Conservation (phyloP, 2,329 filamentous ascomycete genomes). For the Hypoxylon sp. region DNA sequence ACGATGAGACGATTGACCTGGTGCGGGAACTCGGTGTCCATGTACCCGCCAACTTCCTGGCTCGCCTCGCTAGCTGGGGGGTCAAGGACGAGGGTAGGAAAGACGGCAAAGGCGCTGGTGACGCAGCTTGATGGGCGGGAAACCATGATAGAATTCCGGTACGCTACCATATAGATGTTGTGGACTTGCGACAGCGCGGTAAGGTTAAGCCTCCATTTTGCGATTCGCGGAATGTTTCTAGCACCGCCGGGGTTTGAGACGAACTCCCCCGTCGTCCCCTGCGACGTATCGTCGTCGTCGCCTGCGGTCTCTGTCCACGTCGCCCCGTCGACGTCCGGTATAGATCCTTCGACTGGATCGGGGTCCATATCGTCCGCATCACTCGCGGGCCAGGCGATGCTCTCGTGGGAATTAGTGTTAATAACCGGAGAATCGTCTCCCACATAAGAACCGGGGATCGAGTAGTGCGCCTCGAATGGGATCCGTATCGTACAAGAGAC, state of each 20-base stretch:
- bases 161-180: conserved; percentile 71
- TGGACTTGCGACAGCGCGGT: conserved; percentile 65
- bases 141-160: conserved; percentile 63
- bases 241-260: too few relatives aligned
- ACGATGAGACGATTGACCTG: conserved; percentile 74
- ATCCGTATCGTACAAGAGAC: conserved; percentile 25
- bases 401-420: too few relatives aligned
- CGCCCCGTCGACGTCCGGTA: too few relatives aligned
- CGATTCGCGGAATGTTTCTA: conserved; percentile 42
- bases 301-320: too few relatives aligned
- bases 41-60: conserved; percentile 56
- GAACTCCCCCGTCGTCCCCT: too few relatives aligned
- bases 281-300: conserved; percentile 2
- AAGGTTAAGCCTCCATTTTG: conserved; percentile 61
- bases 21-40: conserved; percentile 63
- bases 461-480: conserved; percentile 23
- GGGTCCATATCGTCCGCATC: conserved; percentile 4
- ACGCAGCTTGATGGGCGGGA: conserved; percentile 58
- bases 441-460: too few relatives aligned
- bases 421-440: too few relatives aligned
- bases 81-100: conserved; percentile 60
- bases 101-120: conserved; percentile 56
- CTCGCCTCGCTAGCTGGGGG: conserved; percentile 53
- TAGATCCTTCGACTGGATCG: too few relatives aligned
- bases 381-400: too few relatives aligned